Evolutionary conservation across 1,139 yeast species (phyloP).

Genomic region (Casaregolazyma suthepensis): DNA sequence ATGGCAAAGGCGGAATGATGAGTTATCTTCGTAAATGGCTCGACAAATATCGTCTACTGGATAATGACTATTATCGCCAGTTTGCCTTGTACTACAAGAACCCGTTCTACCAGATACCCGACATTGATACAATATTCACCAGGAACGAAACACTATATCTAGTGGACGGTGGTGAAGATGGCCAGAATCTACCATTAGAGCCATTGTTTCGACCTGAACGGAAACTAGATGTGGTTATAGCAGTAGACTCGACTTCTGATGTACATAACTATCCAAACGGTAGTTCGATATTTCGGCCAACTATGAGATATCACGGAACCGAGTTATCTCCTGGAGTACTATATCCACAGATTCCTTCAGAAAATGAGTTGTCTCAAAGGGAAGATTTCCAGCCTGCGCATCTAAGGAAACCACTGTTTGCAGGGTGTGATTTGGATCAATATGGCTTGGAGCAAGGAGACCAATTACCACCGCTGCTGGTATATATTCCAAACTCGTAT

Average conservation of each 20-base stretch:
- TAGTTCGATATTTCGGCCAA: constrained; percentile 18
- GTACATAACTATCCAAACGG: constrained; percentile 21
- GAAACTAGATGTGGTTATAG: constrained; percentile 65
- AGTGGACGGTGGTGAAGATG: constrained; percentile 85
- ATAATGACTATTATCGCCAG: constrained; percentile 14
- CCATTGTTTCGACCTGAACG: constrained; percentile 70
- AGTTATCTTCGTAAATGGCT: constrained; percentile 6
- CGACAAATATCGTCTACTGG: constrained; percentile 7
- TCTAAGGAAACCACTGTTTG: constrained; percentile 42
- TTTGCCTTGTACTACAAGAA: constrained; percentile 19
- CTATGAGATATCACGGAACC: constrained; percentile 21
- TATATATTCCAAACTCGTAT: constrained; percentile 51
- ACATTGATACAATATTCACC: constrained; percentile 32
- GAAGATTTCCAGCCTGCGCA: constrained; percentile 41
- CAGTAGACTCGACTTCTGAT: constrained; percentile 46
- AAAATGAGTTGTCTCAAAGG: constrained; percentile 38
- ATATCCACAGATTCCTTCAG: constrained; percentile 72
- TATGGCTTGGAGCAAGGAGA: constrained; percentile 32
- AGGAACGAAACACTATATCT: constrained; percentile 38
- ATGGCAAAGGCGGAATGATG: constrained; percentile 8
- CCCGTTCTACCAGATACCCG: constrained; percentile 13
- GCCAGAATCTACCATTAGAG: constrained; percentile 66
- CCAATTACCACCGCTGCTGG: constrained; percentile 43
- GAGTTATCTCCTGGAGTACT: constrained; percentile 52
- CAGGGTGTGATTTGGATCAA: constrained; percentile 67